phyloP scores from a whole-genome alignment of 768 basidiomycete species.

The Mycena kentingensis region DNA sequence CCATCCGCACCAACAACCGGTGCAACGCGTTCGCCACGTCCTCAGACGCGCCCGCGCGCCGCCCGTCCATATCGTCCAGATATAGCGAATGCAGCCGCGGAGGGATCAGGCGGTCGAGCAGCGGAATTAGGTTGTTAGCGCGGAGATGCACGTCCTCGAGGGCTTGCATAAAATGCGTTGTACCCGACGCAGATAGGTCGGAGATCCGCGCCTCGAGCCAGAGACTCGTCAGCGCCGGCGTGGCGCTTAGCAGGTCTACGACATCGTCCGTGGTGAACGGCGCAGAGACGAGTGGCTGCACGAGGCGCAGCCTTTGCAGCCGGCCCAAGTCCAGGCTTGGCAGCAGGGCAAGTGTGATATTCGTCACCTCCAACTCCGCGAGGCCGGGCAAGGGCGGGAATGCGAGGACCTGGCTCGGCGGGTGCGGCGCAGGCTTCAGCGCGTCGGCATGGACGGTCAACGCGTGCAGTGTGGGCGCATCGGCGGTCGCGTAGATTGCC shows the following conservation, averaged over 20 bases:
- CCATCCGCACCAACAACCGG: conserved; percentile 35
- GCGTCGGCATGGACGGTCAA: conserved; percentile 7
- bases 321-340: conserved; percentile 17
- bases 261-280: conserved; percentile 27
- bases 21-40: conserved; percentile 32
- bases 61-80: conserved; percentile 40
- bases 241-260: conserved; percentile 19
- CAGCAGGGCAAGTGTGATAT: conserved; percentile 27
- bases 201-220: background rate
- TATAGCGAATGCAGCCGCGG: conserved; percentile 33
- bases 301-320: conserved; percentile 24
- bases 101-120: conserved; percentile 34
- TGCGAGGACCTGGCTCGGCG: conserved; percentile 10
- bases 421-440: conserved; percentile 7
- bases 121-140: conserved; percentile 35
- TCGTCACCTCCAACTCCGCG: conserved; percentile 24
- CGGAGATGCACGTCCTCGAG: conserved; percentile 35
- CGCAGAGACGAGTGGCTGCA: conserved; percentile 27
- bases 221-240: conserved; percentile 20
- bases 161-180: conserved; percentile 12
- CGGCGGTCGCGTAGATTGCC: conserved; percentile 21
- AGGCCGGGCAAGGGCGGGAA: conserved; percentile 12
- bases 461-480: conserved; percentile 4
- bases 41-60: conserved; percentile 27
- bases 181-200: too few relatives aligned